Evolutionary conservation across 169 alveolate genomes (phyloP).

Genomic region (Babesia microti): DNA sequence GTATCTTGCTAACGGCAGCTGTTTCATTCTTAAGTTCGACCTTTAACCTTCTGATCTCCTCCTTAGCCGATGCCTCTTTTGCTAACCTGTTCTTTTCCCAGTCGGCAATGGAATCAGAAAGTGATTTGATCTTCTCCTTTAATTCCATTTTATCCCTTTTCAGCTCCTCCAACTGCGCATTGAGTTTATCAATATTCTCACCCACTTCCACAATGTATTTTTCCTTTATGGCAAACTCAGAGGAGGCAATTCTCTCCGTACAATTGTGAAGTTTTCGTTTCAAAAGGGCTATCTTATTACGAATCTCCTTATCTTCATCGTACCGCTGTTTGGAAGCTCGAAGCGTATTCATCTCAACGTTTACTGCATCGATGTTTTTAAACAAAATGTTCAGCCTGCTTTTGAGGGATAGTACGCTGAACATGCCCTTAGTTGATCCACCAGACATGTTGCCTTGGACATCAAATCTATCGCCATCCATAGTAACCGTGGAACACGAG

Average conservation of each 20-base stretch:
- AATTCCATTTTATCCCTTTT: slow-evolving; percentile 28
- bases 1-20: slow-evolving; percentile 15
- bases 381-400: slow-evolving; percentile 10
- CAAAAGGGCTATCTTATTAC: too few species aligned
- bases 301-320: too few species aligned
- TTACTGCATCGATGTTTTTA: slow-evolving; percentile 1
- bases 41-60: slow-evolving; percentile 37
- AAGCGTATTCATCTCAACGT: too few species aligned
- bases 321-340: too few species aligned
- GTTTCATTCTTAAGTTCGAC: slow-evolving; percentile 40
- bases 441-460: slow-evolving; percentile 82
- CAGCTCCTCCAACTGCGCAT: slow-evolving; percentile 39
- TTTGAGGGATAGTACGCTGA: slow-evolving; percentile 22
- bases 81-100: slow-evolving; percentile 28
- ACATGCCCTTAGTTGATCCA: slow-evolving; percentile 67
- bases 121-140: slow-evolving; percentile 40
- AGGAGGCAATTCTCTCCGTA: too few species aligned
- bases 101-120: slow-evolving; percentile 42
- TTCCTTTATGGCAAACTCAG: slow-evolving; percentile 20
- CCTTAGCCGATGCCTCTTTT: slow-evolving; percentile 50
- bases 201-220: slow-evolving; percentile 19
- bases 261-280: too few species aligned
- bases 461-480: slow-evolving; percentile 82
- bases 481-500: slow-evolving; percentile 70
- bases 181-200: slow-evolving; percentile 15